Percentiles rank a stretch among this genome's conserved stretches.
Evolutionary conservation across 2,329 filamentous ascomycete species (phyloP).

Genomic region (Hypoxylon sp.): DNA sequence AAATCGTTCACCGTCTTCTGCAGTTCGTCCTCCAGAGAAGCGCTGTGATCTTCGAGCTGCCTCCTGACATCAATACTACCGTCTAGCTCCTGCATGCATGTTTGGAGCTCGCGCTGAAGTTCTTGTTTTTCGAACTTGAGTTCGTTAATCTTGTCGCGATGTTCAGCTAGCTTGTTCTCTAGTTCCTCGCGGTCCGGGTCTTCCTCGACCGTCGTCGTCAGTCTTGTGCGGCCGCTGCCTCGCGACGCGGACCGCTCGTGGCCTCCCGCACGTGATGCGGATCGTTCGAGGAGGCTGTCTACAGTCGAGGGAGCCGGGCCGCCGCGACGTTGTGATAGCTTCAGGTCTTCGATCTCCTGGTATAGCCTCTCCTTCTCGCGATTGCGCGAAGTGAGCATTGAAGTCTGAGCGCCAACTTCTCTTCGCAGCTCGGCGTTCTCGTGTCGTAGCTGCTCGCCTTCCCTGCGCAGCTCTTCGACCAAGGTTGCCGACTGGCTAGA

Average conservation of each 20-base stretch:
- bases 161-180: conserved; percentile 81
- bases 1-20: conserved; percentile 82
- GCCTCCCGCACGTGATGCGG: conserved; percentile 78
- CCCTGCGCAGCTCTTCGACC: conserved; percentile 75
- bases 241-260: conserved; percentile 78
- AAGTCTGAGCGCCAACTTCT: conserved; percentile 94
- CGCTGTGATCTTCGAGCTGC: conserved; percentile 63
- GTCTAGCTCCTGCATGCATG: conserved; percentile 81
- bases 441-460: conserved; percentile 80
- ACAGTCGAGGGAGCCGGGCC: conserved; percentile 71
- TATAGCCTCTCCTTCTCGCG: conserved; percentile 94
- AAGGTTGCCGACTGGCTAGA: conserved; percentile 70
- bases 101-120: conserved; percentile 81
- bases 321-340: conserved; percentile 81
- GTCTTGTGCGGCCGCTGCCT: conserved; percentile 71
- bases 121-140: conserved; percentile 91
- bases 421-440: conserved; percentile 92
- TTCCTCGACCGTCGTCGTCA: conserved; percentile 71
- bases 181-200: conserved; percentile 86
- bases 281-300: conserved; percentile 94
- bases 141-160: conserved; percentile 86
- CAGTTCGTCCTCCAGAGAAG: conserved; percentile 80
- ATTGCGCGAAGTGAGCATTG: conserved; percentile 95
- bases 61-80: conserved; percentile 70
- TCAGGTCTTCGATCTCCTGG: conserved; percentile 96